Conservation (phyloP, 768 basidiomycete genomes). For the Roridomyces roridus region DNA sequence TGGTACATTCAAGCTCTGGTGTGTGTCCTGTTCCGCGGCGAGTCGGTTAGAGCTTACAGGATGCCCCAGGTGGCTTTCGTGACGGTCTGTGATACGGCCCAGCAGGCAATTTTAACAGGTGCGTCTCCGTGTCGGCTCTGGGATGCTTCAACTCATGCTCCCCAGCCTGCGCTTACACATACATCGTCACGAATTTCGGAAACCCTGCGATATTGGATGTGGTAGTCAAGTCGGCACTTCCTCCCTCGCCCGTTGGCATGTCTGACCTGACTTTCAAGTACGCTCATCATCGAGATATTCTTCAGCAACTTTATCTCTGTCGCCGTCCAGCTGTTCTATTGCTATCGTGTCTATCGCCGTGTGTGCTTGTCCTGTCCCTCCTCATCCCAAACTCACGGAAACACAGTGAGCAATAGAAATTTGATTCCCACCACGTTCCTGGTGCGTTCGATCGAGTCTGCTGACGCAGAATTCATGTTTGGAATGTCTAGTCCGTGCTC, state of each 20-base stretch:
- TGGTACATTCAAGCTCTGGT: conserved; percentile 6
- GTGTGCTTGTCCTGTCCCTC: too few species aligned
- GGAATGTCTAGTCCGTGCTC: not conserved
- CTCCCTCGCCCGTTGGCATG: not conserved
- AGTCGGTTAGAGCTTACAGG: too few species aligned
- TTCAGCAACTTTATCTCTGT: conserved; percentile 18
- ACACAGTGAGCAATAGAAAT: conserved; percentile 17
- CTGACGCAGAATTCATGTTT: too few species aligned
- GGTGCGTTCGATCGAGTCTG: too few species aligned
- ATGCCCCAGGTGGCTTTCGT: conserved; percentile 16
- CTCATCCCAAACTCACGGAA: too few species aligned
- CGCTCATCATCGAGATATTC: conserved; percentile 24
- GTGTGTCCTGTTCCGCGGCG: too few species aligned
- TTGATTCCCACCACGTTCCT: conserved; percentile 2
- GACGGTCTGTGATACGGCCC: conserved; percentile 19
- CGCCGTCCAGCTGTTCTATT: conserved; percentile 17
- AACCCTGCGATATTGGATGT: conserved; percentile 6
- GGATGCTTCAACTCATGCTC: not conserved
- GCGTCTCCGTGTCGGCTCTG: not conserved
- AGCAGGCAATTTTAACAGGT: conserved; percentile 20
- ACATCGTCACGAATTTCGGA: conserved; percentile 4
- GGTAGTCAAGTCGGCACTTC: conserved; percentile 3
- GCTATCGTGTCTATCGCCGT: conserved; percentile 10
- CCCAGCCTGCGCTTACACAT: conserved; percentile 1
- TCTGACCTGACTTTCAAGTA: conserved; percentile 1